A percentile compares a stretch with the other conserved stretches of the same genome.
phyloP scores from a whole-genome alignment of 306 rosid species.

The Begonia fuchsioides region DNA sequence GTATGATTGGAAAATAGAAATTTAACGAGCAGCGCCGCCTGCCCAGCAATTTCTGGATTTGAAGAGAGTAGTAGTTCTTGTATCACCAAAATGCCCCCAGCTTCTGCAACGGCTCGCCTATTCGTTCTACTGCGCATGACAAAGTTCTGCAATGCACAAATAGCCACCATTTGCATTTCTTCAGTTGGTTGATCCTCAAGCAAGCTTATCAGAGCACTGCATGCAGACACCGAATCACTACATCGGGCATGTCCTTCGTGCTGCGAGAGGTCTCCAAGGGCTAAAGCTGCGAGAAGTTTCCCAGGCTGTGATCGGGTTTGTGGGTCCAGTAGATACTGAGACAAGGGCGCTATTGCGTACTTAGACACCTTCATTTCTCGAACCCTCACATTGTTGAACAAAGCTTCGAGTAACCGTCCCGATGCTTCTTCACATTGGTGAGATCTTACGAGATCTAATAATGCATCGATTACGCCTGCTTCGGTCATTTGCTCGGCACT shows the following conservation, averaged over 20 bases:
- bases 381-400: constrained; percentile 74
- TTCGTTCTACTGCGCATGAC: constrained; percentile 95
- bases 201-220: constrained; percentile 82
- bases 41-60: constrained; percentile 64
- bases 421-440: constrained; percentile 91
- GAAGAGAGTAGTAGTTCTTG: constrained; percentile 81
- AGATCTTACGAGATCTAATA: constrained; percentile 78
- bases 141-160: constrained; percentile 91
- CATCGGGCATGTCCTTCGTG: constrained; percentile 77
- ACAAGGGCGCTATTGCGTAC: constrained; percentile 85
- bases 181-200: constrained; percentile 93
- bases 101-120: constrained; percentile 95
- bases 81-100: constrained; percentile 91
- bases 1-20: constrained; percentile 93
- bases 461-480: constrained; percentile 73
- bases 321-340: constrained; percentile 86
- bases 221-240: constrained; percentile 79
- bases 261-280: constrained; percentile 91
- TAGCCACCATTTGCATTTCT: constrained; percentile 91
- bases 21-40: constrained; percentile 74
- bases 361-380: constrained; percentile 86
- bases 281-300: constrained; percentile 84
- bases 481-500: constrained; percentile 89
- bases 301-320: constrained; percentile 74
- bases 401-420: constrained; percentile 73